Evolutionary conservation across 225 moss, liverwort and hornwort species (phyloP), one percentile per base, ranked within the genome.

Genomic region (Bryum argenteum): DNA sequence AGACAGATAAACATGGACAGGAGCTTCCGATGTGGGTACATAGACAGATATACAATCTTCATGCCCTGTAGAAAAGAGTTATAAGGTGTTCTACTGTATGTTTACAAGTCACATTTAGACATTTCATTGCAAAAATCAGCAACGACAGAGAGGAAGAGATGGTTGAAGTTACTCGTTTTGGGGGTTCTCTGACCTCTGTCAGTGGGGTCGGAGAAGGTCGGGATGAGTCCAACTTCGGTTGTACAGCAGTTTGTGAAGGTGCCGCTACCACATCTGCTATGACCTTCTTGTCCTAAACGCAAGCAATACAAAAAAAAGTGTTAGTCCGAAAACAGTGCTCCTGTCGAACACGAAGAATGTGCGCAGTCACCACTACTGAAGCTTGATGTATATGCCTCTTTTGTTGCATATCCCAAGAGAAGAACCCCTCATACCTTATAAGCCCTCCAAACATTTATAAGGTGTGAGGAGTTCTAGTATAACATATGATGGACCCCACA

Each of bases 241-340:
- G 91, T 59, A 90, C 88, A 67, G 75, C 85, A 51, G 83, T 89
- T 81, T 91, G 91, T 66, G 91, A 89, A 66, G 84, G 83, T 71
- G 83, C 33, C 33, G 33, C 81, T 52, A 52, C 61, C 24, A 68
- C 81, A 61, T 88, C 85, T 55, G 84, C 65, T 71, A 78, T 71
- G 55, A 72, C 71, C 23, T 45, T 72, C 79, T 77, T 89, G 58
- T 57, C 81, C 93, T 93, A 66, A 15, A 28, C 26, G 19, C 71
- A 75, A 63, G 52, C 44, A 68, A 71, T 38, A 67, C 65, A 70
- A 51, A 51, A 33, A 33, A 3, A 33, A 33, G 33, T 42, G 50
- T 62, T 67, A 33, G 33, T 5, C 5, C 33, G 33, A 33, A 33
- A 51, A 69, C 40, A 33, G 4, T 4, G 14, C 20, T 63, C 54